Percentiles rank a stretch among this genome's conserved stretches.
Evolutionary conservation across 805 yeast species (phyloP).

Genomic region (Myxozyma melibiosi): DNA sequence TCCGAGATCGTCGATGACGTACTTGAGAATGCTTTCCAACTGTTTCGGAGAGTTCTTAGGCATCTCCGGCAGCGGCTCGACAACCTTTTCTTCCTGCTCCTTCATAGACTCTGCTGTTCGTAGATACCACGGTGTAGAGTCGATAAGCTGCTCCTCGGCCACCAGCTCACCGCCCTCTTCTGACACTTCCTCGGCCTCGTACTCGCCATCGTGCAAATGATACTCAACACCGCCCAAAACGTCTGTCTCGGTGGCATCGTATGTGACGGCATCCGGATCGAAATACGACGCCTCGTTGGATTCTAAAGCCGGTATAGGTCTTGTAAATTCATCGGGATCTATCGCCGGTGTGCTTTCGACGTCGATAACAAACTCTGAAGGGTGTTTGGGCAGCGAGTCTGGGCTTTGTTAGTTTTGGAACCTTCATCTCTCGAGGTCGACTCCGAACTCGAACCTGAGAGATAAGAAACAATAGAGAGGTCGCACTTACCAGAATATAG

Average conservation of each 20-base stretch:
- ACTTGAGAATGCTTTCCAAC: constrained; percentile 49
- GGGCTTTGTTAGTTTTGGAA: neutral
- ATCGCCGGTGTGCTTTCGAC: constrained; percentile 2
- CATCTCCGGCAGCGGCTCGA: constrained; percentile 52
- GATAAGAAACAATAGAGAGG: no score
- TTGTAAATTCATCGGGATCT: neutral
- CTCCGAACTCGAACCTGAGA: no score
- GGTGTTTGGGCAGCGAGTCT: no score
- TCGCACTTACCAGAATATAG: no score
- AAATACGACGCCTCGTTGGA: neutral
- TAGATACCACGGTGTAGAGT: constrained; percentile 28
- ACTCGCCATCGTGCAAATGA: constrained; percentile 27
- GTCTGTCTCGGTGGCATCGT: constrained; percentile 6
- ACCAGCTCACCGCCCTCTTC: neutral
- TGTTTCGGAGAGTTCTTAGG: constrained; percentile 63
- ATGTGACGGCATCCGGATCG: constrained; percentile 16
- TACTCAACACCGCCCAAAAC: constrained; percentile 18
- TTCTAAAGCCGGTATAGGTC: neutral
- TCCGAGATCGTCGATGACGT: constrained; percentile 64
- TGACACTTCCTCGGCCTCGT: neutral
- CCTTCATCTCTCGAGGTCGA: no score
- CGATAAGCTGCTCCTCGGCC: neutral
- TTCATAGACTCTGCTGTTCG: constrained; percentile 3
- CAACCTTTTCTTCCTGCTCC: constrained; percentile 16
- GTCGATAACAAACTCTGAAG: constrained; percentile 4